Evolutionary conservation across 257 asterid species (phyloP), one percentile per base, ranked within the genome.

Genomic region (Salvia miltiorrhiza): DNA sequence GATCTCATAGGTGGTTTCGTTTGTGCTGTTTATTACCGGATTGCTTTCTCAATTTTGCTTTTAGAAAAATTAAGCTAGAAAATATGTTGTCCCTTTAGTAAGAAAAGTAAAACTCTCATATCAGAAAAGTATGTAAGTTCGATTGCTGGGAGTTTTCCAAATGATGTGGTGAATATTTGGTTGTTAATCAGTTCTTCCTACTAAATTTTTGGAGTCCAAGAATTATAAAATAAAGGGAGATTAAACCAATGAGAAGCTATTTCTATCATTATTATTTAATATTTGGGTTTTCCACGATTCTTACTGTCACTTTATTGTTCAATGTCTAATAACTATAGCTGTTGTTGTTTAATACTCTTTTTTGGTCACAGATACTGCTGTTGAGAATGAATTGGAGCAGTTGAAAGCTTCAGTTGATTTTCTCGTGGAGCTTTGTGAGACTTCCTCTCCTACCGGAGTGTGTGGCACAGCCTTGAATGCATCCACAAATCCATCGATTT

Each of bases 361-460:
- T 52, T 30, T 37, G 16, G 49, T 73, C 72, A 75, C 90, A 87
- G 99, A 82, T 48, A 50, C 35, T 72, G 69, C 61, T 65, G 69
- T 55, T 28, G 87, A 84, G 50, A 85, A 73, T 50, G 85, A 76
- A 78, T 45, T 86, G 52, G 99, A 87, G 78, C 86, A 82, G 72
- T 83, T 94, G 72, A 78, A 90, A 67, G 80, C 89, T 73, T 86
- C 99, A 28, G 88, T 83, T 70, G 99, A 94, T 85, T 91, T 94
- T 80, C 97, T 94, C 49, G 93, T 91, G 87, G 96, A 91, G 75
- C 87, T 87, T 54, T 91, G 96, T 72, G 93, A 85, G 77, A 81
- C 83, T 58, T 67, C 81, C 68, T 75, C 82, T 65, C 79, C 84
- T 55, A 70, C 53, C 21, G 74, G 72, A 41, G 97, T 94, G 74